Conservation (phyloP, 768 basidiomycete genomes). For the Boletus rex-veris region DNA sequence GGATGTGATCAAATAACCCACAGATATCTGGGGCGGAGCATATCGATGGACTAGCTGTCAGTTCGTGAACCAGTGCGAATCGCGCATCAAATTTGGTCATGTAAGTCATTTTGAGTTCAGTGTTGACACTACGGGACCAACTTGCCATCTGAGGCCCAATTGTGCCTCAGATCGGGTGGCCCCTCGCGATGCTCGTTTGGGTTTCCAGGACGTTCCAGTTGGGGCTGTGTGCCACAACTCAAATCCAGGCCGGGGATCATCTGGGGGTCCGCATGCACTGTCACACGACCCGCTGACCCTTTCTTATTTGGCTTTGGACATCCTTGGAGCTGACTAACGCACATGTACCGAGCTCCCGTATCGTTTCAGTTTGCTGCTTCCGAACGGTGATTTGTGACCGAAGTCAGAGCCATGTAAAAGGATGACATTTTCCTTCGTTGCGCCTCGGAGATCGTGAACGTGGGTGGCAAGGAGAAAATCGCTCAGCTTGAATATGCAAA, state of each 20-base stretch:
- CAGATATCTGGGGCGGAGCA: slow-evolving; percentile 4
- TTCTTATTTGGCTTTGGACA: slow-evolving; percentile 1
- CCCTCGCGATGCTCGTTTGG: not conserved
- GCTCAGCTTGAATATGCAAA: not conserved
- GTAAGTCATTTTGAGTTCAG: slow-evolving; percentile 6
- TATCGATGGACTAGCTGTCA: slow-evolving; percentile 5
- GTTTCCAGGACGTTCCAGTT: slow-evolving; percentile 3
- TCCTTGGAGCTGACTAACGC: not conserved
- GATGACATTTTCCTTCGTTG: not conserved
- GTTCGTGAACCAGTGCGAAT: slow-evolving; percentile 11
- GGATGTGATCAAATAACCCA: slow-evolving; percentile 13
- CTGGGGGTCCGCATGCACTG: not conserved
- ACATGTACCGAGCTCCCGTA: not conserved
- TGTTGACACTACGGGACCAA: slow-evolving; percentile 5
- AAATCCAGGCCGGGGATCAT: not conserved
- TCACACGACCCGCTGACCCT: slow-evolving; percentile 20
- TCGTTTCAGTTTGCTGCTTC: not conserved
- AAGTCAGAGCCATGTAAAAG: not conserved
- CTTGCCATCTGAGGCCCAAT: slow-evolving; percentile 8
- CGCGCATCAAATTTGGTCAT: not conserved
- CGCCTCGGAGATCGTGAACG: not conserved
- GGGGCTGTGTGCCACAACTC: not conserved
- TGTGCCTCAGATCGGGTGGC: slow-evolving; percentile 1
- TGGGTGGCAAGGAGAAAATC: not conserved
- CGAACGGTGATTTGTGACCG: not conserved